Evolutionary conservation across 768 basidiomycete genomes (phyloP), one percentile per base, ranked within the genome.

Genomic region (Pisolithus sp.): DNA sequence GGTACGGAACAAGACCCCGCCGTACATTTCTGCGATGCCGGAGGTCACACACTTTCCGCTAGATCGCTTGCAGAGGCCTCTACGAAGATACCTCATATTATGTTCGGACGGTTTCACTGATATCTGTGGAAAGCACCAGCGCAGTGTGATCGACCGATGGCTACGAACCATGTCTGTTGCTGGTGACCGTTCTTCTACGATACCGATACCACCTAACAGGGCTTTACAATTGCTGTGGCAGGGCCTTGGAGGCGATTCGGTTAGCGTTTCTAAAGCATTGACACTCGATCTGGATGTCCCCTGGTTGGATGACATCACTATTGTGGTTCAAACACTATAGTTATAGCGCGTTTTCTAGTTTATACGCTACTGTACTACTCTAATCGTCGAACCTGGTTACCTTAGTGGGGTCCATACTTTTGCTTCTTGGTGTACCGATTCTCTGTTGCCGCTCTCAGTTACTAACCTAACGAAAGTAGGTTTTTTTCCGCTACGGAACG

Each of bases 71-170:
- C 46, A 51, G 30, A 53, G 51, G 51, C 39, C 56, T 28, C 57
- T 64, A 30, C 74, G 76, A n/a, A 71, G 74, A 36, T 84, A 76
- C 68, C 77, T 86, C 46, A 71, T 86, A 46, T 68, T 85, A 31
- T 73, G 76, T n/a, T 85, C 83, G 17, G 84, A 85, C 57, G 84
- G 84, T 24, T 82, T 85, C 59, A 69, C 77, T 26, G 84, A 84
- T 46, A 58, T 86, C 9, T 86, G 82, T 59, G 73, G 70, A 23
- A 69, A 76, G 36, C 73, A 71, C 17, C 76, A 78, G 53, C 68
- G 69, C 50, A 68, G 64, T 20, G 73, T 83, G 43, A 60, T 83
- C 40, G 66, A 73, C 42, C 72, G 68, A 50, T 85, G 83, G 84
- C 77, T 80, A 28, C 63, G 71, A 40, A 62, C 63, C 43, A 69